phyloP scores from a whole-genome alignment of 2,329 filamentous ascomycete genomes.

The Fusarium subtropicale region DNA sequence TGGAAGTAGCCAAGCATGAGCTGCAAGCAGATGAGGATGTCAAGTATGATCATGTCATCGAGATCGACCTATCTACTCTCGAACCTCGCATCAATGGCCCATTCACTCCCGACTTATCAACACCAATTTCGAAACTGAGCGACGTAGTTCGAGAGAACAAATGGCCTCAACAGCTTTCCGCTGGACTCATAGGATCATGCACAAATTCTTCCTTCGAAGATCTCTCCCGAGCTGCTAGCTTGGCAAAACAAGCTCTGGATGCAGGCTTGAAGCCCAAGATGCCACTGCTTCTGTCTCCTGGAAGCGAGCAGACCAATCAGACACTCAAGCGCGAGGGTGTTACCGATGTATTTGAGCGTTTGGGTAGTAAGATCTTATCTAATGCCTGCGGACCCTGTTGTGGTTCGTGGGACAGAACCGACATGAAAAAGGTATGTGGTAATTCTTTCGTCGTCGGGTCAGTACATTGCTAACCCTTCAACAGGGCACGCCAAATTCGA shows the following conservation, averaged over 20 bases:
- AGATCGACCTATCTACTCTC: conserved; percentile 93
- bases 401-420: conserved; percentile 14
- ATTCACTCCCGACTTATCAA: conserved; percentile 97
- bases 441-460: fast-evolving
- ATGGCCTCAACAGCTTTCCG: conserved; percentile 94
- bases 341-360: background rate
- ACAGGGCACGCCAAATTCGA: background rate
- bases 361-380: conserved; percentile 63
- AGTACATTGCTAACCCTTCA: background rate
- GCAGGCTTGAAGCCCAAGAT: conserved; percentile 12
- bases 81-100: conserved; percentile 99
- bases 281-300: conserved; percentile 3
- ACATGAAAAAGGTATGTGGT: conserved; percentile 1
- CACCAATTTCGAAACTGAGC: conserved; percentile 96
- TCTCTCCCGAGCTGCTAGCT: conserved; percentile 2
- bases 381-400: conserved; percentile 89
- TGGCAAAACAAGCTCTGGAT: conserved; percentile 5
- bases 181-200: conserved; percentile 60
- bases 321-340: conserved; percentile 8
- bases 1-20: conserved; percentile 69
- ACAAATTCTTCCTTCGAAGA: conserved; percentile 14
- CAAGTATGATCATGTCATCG: conserved; percentile 95
- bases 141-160: conserved; percentile 91
- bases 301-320: conserved; percentile 17
- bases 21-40: conserved; percentile 79